Evolutionary conservation across 2,329 filamentous ascomycete genomes (phyloP).

Genomic region (Leptographium radiaticola): DNA sequence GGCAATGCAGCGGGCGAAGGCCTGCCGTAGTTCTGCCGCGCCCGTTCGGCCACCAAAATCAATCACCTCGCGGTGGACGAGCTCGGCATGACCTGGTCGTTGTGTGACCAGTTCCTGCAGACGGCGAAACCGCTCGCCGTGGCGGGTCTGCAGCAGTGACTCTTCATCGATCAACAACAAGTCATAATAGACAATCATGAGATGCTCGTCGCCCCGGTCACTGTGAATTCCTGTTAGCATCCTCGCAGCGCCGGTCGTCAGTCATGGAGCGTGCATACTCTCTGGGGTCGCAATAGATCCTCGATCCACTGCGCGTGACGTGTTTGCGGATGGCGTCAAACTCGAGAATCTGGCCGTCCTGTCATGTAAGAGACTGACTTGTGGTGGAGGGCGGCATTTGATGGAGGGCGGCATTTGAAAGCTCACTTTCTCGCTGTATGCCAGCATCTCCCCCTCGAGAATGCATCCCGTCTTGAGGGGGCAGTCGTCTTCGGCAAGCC

Average conservation of each 20-base stretch:
- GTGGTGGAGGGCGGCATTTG: no score
- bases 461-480: conserved; percentile 55
- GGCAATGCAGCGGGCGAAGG: conserved; percentile 55
- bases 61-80: conserved; percentile 54
- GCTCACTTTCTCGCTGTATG: conserved; percentile 52
- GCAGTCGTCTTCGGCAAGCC: conserved; percentile 44
- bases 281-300: background rate
- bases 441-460: conserved; percentile 69
- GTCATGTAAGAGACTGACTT: background rate
- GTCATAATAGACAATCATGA: conserved; percentile 52
- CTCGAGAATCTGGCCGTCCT: conserved; percentile 50
- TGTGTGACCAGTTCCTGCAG: conserved; percentile 41
- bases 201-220: conserved; percentile 34
- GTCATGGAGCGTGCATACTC: background rate
- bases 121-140: conserved; percentile 46
- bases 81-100: conserved; percentile 47
- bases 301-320: conserved; percentile 54
- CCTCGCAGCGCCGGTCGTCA: background rate
- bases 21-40: conserved; percentile 40
- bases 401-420: no score
- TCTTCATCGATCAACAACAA: conserved; percentile 39
- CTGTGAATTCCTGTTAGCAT: conserved; percentile 18
- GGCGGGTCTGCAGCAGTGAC: conserved; percentile 35
- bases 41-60: conserved; percentile 46
- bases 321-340: conserved; percentile 80